phyloP scores from a whole-genome alignment of 2,329 filamentous ascomycete genomes.

The Arthrinium puccinioides region DNA sequence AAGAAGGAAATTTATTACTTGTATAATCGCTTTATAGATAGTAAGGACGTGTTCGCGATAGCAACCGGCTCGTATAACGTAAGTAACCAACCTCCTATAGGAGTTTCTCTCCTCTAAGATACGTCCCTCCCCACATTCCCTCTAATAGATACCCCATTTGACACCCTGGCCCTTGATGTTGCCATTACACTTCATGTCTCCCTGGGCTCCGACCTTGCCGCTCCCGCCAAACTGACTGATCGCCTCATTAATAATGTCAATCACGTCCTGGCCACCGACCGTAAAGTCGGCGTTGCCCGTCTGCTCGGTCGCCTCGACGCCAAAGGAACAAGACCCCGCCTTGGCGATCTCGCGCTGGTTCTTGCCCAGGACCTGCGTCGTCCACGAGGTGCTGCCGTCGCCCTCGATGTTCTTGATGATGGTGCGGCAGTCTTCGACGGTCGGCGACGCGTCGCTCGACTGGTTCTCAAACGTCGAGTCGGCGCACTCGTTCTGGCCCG shows the following conservation, averaged over 20 bases:
- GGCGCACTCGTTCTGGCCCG: conserved; percentile 17
- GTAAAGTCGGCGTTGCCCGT: conserved; percentile 20
- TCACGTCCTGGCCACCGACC: conserved; percentile 20
- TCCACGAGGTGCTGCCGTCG: conserved; percentile 9
- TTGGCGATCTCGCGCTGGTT: conserved; percentile 13
- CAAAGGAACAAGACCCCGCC: conserved; percentile 24
- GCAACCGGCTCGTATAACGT: too few species aligned
- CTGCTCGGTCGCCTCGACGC: conserved; percentile 16
- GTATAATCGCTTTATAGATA: too few species aligned
- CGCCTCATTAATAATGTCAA: conserved; percentile 25
- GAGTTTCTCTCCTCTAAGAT: too few species aligned
- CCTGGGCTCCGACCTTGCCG: conserved; percentile 26
- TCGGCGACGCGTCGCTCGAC: conserved; percentile 25
- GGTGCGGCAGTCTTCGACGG: conserved; percentile 23
- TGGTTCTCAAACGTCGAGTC: conserved; percentile 24
- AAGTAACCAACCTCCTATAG: too few species aligned
- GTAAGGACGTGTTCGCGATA: too few species aligned
- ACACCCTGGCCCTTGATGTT: conserved; percentile 8
- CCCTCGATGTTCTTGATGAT: conserved; percentile 26
- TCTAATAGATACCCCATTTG: conserved; percentile 13
- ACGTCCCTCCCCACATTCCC: neutral
- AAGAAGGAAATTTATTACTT: too few species aligned
- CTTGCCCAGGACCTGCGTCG: conserved; percentile 6
- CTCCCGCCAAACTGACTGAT: conserved; percentile 19
- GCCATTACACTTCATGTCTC: conserved; percentile 22